These are phyloP conservation scores for Pichia sp. DNA, from an alignment of 1,139 yeast species.

Conservation along the genomic window DNA sequence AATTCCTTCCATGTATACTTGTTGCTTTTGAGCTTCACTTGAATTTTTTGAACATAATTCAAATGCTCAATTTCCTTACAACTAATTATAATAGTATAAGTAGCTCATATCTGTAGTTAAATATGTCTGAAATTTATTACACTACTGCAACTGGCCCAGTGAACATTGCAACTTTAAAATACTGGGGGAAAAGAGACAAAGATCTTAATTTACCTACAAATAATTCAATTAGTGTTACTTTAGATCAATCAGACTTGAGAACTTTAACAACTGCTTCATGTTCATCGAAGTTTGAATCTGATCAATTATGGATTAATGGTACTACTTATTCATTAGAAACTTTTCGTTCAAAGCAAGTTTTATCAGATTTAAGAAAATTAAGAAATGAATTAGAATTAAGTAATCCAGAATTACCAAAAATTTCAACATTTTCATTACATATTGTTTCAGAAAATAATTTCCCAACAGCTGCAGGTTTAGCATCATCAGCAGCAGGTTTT, in stretches of 20 bases:
- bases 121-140: slow-evolving; percentile 37
- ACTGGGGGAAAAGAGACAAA: slow-evolving; percentile 97
- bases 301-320: slow-evolving; percentile 81
- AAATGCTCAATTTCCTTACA: background rate
- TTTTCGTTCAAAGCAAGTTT: slow-evolving; percentile 73
- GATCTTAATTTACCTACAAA: slow-evolving; percentile 87
- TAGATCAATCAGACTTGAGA: slow-evolving; percentile 82
- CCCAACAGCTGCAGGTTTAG: slow-evolving; percentile 98
- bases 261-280: slow-evolving; percentile 87
- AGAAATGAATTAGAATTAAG: slow-evolving; percentile 50
- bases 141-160: slow-evolving; percentile 96
- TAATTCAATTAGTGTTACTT: slow-evolving; percentile 89
- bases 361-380: slow-evolving; percentile 63
- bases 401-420: slow-evolving; percentile 48
- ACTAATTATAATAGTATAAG: background rate
- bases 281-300: slow-evolving; percentile 48
- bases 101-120: too few relatives aligned
- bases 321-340: slow-evolving; percentile 31
- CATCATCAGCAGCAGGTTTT: slow-evolving; percentile 96
- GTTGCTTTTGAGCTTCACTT: too few relatives aligned
- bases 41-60: background rate
- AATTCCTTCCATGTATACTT: too few relatives aligned
- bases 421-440: slow-evolving; percentile 62
- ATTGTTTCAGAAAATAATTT: slow-evolving; percentile 92
- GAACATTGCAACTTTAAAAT: slow-evolving; percentile 82